These are phyloP conservation scores for Colletotrichum sp. DNA, from an alignment of 2,329 filamentous ascomycete species.

Conservation along the genomic window DNA sequence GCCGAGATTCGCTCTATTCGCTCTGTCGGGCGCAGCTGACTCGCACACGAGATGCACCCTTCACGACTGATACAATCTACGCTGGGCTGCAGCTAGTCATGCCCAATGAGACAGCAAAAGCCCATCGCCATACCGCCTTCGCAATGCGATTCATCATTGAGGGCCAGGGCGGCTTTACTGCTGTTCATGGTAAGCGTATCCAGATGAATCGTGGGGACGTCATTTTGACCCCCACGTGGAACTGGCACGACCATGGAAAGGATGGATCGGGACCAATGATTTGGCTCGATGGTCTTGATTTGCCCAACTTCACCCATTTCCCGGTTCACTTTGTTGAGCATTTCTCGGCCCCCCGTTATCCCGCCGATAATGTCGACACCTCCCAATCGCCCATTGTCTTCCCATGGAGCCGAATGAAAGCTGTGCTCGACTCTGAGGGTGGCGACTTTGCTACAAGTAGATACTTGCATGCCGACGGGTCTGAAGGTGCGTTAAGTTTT, in stretches of 20 bases:
- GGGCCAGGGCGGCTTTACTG: constrained; percentile 57
- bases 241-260: constrained; percentile 62
- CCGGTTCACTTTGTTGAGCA: constrained; percentile 60
- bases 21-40: constrained; percentile 10
- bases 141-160: constrained; percentile 62
- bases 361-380: constrained; percentile 41
- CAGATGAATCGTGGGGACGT: constrained; percentile 56
- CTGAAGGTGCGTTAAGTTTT: constrained; percentile 28
- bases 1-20: constrained; percentile 34
- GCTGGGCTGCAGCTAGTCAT: constrained; percentile 59
- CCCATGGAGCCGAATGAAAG: constrained; percentile 52
- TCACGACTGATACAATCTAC: constrained; percentile 60
- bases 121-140: constrained; percentile 59
- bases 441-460: constrained; percentile 31
- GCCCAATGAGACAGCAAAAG: constrained; percentile 56
- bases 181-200: constrained; percentile 54
- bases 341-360: constrained; percentile 47
- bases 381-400: constrained; percentile 48
- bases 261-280: constrained; percentile 58
- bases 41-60: constrained; percentile 46
- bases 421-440: constrained; percentile 35
- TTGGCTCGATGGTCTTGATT: constrained; percentile 60
- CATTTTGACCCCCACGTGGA: constrained; percentile 60
- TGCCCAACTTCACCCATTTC: constrained; percentile 54
- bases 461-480: constrained; percentile 36